Conservation (phyloP, 371 early-diverging fungal species). For the Rhizopus arrhizus region DNA sequence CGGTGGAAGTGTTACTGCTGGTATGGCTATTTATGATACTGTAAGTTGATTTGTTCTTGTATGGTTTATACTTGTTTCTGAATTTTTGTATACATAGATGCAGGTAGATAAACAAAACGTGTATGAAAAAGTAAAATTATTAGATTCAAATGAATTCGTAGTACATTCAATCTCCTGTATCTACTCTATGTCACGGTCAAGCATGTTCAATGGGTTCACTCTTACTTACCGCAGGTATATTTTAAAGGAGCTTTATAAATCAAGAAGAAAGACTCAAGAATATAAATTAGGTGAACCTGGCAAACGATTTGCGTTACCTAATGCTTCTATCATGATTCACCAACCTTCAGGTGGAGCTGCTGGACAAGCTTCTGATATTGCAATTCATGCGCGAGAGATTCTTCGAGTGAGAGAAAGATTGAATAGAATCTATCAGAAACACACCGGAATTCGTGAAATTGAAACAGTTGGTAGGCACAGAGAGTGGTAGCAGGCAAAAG, state of each 20-base stretch:
- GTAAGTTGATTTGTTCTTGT: conserved; percentile 44
- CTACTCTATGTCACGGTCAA: conserved; percentile 95
- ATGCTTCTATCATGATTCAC: conserved; percentile 96
- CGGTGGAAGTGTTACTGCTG: conserved; percentile 94
- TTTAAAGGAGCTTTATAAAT: conserved; percentile 4
- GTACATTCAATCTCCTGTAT: conserved; percentile 91
- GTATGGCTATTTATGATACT: conserved; percentile 93
- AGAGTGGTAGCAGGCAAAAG: background rate
- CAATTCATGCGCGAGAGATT: conserved; percentile 96
- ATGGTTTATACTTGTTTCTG: background rate
- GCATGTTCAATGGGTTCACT: conserved; percentile 98
- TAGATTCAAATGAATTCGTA: conserved; percentile 27
- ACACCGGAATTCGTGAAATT: conserved; percentile 80
- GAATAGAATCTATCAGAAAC: conserved; percentile 85
- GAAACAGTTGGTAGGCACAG: conserved; percentile 75
- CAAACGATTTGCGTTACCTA: conserved; percentile 85
- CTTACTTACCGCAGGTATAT: conserved; percentile 79
- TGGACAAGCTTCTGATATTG: conserved; percentile 97
- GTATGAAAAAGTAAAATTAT: background rate
- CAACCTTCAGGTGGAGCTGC: conserved; percentile 96
- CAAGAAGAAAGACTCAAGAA: background rate
- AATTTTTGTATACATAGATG: conserved; percentile 37
- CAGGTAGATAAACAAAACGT: conserved; percentile 36
- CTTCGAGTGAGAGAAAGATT: conserved; percentile 84
- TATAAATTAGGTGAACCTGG: conserved; percentile 74